phyloP scores from a whole-genome alignment of 192 early-diverging fungal genomes.

The Gaertneriomyces sp. region DNA sequence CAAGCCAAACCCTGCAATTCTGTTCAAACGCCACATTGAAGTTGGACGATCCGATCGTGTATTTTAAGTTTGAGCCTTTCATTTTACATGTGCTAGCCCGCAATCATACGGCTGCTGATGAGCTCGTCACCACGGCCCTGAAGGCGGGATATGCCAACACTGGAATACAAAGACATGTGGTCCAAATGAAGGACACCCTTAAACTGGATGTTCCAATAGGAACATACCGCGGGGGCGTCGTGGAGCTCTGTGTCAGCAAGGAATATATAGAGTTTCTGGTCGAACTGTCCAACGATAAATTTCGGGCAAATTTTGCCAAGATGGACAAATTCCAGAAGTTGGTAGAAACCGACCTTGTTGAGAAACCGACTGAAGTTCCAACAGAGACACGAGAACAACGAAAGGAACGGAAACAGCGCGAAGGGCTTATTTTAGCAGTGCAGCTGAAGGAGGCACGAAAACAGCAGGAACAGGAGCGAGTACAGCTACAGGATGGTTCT shows the following conservation, averaged over 20 bases:
- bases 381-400: slow-evolving; percentile 1
- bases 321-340: background rate
- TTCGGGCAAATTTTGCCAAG: background rate
- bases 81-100: slow-evolving; percentile 12
- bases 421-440: background rate
- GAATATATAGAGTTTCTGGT: background rate
- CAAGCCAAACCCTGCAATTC: background rate
- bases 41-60: slow-evolving; percentile 6
- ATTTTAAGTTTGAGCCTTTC: slow-evolving; percentile 21
- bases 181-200: background rate
- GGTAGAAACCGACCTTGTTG: background rate
- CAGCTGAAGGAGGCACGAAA: background rate
- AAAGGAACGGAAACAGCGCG: background rate
- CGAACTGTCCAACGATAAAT: background rate
- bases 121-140: background rate
- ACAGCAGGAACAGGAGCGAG: too few relatives aligned
- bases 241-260: slow-evolving; percentile 1
- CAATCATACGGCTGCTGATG: background rate
- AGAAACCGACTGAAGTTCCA: background rate
- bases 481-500: too few relatives aligned
- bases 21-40: background rate
- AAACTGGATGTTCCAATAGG: slow-evolving; percentile 8
- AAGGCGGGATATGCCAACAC: slow-evolving; percentile 7
- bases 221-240: background rate
- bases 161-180: background rate